Base-by-base conservation (phyloP, 495 filamentous ascomycete genomes). In the Ramalina intermedia region DNA sequence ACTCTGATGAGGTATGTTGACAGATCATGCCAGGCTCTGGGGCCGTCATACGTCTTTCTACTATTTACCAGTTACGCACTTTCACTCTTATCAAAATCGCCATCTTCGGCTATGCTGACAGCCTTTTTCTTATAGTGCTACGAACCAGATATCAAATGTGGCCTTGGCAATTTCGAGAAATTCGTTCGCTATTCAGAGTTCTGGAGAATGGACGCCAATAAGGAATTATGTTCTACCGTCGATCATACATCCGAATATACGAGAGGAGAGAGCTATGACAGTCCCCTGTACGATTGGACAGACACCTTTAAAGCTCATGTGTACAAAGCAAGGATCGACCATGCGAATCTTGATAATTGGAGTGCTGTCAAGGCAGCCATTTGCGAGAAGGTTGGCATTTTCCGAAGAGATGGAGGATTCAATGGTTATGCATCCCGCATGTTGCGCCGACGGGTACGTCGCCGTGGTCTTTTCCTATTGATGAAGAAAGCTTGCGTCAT, bases 171-270 rank as follows among this genome's bases (percentile, higher is more conserved):
- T 35, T 61, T 66, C 16, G 63, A 66, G 36, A 21, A 56, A 14
- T 61, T 66, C 29, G 61, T 65, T 44, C 58, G 63, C 36, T 51
- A 58, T 37, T 61, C 57, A 11, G 64, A 62, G 18, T 62, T 60
- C 6, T 66, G 62, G 58, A 33, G 8, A 13, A 33, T 33, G 29
- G 29, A 33, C 29, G 29, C 29, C 12, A 9, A 13, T 33, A 13
- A 13, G 29, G 8, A 33, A 33, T 11, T 33, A 9, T 9, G 12
- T 13, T 33, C 8, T 13, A 33, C 7, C 8, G 29, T 11, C 12
- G 29, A 33, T 33, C 29, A 9, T 33, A 2, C 29, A 13, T 33
- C 6, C 7, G 29, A 33, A 4, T 33, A 11, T 13, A 9, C 29
- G 12, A 13, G 0, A 1, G 6, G 12, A 13, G 8, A 33, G 29